Conservation (phyloP, 768 basidiomycete genomes). For the Coprinopsis sp. region DNA sequence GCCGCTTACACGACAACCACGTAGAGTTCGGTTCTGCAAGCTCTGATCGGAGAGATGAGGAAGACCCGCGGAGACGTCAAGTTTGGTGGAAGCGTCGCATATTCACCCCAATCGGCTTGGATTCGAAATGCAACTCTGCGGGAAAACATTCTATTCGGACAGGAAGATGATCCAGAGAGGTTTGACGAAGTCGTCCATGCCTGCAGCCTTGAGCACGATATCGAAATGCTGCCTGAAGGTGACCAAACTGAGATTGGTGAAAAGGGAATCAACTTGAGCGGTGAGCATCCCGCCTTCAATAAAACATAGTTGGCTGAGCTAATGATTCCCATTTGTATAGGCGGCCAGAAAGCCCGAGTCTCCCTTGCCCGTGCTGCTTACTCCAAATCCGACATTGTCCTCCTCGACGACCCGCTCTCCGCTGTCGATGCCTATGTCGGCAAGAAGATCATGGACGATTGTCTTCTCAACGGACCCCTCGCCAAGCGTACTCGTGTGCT, state of each 20-base stretch:
- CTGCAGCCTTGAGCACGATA: slow-evolving; percentile 66
- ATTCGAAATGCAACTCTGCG: slow-evolving; percentile 64
- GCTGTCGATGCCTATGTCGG: slow-evolving; percentile 79
- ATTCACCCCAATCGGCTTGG: slow-evolving; percentile 62
- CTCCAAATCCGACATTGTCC: slow-evolving; percentile 63
- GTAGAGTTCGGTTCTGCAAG: slow-evolving; percentile 53
- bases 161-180: slow-evolving; percentile 47
- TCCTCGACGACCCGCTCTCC: slow-evolving; percentile 78
- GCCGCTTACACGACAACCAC: not conserved
- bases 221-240: slow-evolving; percentile 66
- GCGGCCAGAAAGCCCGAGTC: slow-evolving; percentile 44
- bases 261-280: slow-evolving; percentile 67
- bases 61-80: slow-evolving; percentile 45
- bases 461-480: slow-evolving; percentile 50
- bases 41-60: slow-evolving; percentile 65
- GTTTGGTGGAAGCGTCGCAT: slow-evolving; percentile 42
- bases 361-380: slow-evolving; percentile 77
- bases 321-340: not conserved
- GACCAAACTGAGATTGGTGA: slow-evolving; percentile 73
- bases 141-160: slow-evolving; percentile 74
- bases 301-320: not conserved
- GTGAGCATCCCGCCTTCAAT: slow-evolving; percentile 22
- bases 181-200: slow-evolving; percentile 55
- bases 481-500: slow-evolving; percentile 53
- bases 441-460: slow-evolving; percentile 58